These are phyloP conservation scores for Protomyces inundatus DNA, from an alignment of 1,139 yeast species.

Conservation along the genomic window DNA sequence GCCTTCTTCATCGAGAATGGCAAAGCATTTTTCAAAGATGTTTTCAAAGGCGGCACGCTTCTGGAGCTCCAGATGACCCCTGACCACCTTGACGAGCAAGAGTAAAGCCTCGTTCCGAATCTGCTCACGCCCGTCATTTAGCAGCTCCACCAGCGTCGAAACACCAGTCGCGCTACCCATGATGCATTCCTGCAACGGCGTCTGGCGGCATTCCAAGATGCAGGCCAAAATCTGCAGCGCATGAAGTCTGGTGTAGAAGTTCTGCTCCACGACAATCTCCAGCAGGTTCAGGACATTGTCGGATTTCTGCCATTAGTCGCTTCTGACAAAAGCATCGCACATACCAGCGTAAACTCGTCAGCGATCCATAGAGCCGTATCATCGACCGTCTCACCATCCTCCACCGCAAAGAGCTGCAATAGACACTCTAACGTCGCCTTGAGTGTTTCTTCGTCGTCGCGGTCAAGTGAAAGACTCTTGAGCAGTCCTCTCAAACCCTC, in stretches of 20 bases:
- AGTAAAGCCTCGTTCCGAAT: slow-evolving; percentile 50
- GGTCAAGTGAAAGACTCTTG: slow-evolving; percentile 59
- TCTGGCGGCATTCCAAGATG: slow-evolving; percentile 68
- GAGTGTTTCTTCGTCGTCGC: slow-evolving; percentile 63
- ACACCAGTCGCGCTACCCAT: slow-evolving; percentile 73
- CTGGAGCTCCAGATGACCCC: slow-evolving; percentile 80
- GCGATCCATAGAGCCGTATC: slow-evolving; percentile 93
- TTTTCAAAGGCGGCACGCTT: slow-evolving; percentile 92
- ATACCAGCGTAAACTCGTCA: slow-evolving; percentile 74
- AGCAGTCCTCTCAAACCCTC: slow-evolving; percentile 76
- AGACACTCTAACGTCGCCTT: slow-evolving; percentile 83
- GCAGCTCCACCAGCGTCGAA: slow-evolving; percentile 62
- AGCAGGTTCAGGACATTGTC: slow-evolving; percentile 57
- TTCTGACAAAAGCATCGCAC: not conserved
- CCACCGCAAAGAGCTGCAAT: slow-evolving; percentile 67
- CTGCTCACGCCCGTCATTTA: slow-evolving; percentile 78
- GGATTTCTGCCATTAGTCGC: slow-evolving; percentile 40
- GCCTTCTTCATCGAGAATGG: slow-evolving; percentile 77
- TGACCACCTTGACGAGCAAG: slow-evolving; percentile 74
- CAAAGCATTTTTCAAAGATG: slow-evolving; percentile 74
- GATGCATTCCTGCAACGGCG: slow-evolving; percentile 67
- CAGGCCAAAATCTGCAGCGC: slow-evolving; percentile 82
- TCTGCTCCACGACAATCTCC: slow-evolving; percentile 53
- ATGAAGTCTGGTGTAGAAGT: slow-evolving; percentile 73
- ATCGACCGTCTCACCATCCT: slow-evolving; percentile 49